These are phyloP conservation scores for Xerocomus potaroensis DNA, from an alignment of 768 basidiomycete species.

Conservation along the genomic window DNA sequence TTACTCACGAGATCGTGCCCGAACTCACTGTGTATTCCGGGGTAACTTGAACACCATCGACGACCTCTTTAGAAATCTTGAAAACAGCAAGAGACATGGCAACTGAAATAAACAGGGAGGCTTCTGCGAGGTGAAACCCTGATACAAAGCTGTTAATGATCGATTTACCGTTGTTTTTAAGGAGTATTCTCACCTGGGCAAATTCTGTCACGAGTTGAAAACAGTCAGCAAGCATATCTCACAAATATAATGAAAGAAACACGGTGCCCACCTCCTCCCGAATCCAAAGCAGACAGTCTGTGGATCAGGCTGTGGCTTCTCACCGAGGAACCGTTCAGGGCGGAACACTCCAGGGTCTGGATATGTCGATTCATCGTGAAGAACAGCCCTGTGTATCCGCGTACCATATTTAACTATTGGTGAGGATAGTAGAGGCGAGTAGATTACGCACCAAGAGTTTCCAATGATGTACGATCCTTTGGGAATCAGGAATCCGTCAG, in stretches of 20 bases:
- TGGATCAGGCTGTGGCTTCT: slow-evolving; percentile 16
- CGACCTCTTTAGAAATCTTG: slow-evolving; percentile 38
- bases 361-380: slow-evolving; percentile 43
- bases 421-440: neutral
- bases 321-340: slow-evolving; percentile 33
- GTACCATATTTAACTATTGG: neutral
- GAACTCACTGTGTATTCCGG: slow-evolving; percentile 41
- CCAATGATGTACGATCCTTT: slow-evolving; percentile 22
- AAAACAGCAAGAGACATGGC: slow-evolving; percentile 43
- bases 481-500: slow-evolving; percentile 14
- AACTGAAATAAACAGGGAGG: slow-evolving; percentile 22
- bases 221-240: too few species aligned
- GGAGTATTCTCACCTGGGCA: slow-evolving; percentile 18
- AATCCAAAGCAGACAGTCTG: slow-evolving; percentile 22
- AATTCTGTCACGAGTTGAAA: slow-evolving; percentile 2
- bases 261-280: slow-evolving; percentile 29
- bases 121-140: slow-evolving; percentile 30
- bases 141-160: neutral
- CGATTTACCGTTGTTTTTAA: neutral
- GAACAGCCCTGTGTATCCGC: slow-evolving; percentile 43
- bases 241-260: too few species aligned
- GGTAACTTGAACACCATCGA: slow-evolving; percentile 39
- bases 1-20: slow-evolving; percentile 42
- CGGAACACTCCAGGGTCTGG: slow-evolving; percentile 30
- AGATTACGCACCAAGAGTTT: slow-evolving; percentile 22